Percentiles rank a stretch among this genome's conserved stretches.
Conservation (phyloP, 2,329 filamentous ascomycete species). For the Nemania serpens region DNA sequence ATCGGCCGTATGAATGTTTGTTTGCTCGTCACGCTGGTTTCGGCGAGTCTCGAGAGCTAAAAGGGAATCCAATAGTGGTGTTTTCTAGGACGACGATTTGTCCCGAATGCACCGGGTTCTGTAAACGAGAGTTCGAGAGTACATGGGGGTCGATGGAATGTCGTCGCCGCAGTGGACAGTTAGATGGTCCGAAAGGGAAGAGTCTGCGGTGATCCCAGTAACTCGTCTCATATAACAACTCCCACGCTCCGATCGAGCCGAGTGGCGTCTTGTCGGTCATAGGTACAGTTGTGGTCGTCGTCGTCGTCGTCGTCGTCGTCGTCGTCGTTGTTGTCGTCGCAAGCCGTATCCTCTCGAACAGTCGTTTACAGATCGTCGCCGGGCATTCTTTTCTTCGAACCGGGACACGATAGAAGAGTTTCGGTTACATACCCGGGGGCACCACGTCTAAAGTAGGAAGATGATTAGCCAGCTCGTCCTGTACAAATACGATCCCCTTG, state of each 20-base stretch:
- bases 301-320: not conserved
- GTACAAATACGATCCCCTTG: not conserved
- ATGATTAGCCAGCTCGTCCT: conserved; percentile 26
- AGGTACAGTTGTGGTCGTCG: not conserved
- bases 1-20: not conserved
- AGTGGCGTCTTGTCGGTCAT: not conserved
- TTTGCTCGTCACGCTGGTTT: not conserved
- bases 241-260: not conserved
- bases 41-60: not conserved
- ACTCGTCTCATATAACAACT: not conserved
- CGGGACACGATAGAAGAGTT: not conserved
- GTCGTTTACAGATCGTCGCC: conserved; percentile 9
- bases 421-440: conserved; percentile 63
- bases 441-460: conserved; percentile 65
- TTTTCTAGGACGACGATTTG: not conserved
- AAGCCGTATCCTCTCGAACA: conserved; percentile 15
- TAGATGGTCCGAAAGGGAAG: not conserved
- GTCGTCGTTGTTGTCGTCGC: not conserved
- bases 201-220: not conserved
- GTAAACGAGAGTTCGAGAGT: conserved; percentile 16
- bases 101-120: not conserved
- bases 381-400: not conserved
- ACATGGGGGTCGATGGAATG: not conserved
- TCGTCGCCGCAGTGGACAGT: not conserved
- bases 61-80: not conserved